Percentiles rank a stretch among this genome's conserved stretches.
Conservation (phyloP, 2,329 filamentous ascomycete genomes). For the Madurella mycetomatis region DNA sequence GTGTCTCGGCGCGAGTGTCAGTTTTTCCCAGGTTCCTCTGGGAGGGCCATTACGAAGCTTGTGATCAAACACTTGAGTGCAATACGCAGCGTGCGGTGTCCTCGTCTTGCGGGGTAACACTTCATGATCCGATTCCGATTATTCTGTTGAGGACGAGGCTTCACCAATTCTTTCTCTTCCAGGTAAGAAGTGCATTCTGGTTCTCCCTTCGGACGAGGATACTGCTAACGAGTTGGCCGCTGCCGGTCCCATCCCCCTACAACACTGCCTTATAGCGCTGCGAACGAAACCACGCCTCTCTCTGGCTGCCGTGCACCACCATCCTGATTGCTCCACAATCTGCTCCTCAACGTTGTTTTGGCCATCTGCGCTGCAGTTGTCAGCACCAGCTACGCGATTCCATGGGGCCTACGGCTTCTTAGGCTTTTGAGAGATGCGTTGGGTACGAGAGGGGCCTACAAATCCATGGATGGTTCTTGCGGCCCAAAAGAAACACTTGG, state of each 20-base stretch:
- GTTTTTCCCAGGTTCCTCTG: constrained; percentile 26
- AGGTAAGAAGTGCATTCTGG: constrained; percentile 25
- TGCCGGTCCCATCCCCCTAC: background rate
- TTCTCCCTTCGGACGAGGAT: constrained; percentile 17
- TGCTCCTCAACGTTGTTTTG: background rate
- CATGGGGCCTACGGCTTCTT: background rate
- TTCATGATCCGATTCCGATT: constrained; percentile 33
- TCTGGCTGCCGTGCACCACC: background rate
- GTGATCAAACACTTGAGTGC: constrained; percentile 31
- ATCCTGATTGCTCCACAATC: background rate
- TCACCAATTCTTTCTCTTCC: constrained; percentile 27
- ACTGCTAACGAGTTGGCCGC: constrained; percentile 27
- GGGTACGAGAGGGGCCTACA: constrained; percentile 5
- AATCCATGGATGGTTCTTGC: constrained; percentile 18
- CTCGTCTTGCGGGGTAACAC: constrained; percentile 11
- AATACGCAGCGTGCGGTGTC: constrained; percentile 31
- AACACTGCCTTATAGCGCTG: background rate
- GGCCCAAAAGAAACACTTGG: constrained; percentile 9
- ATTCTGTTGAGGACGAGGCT: constrained; percentile 32
- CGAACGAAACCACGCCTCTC: background rate
- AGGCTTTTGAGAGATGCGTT: too few relatives aligned
- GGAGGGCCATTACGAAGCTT: constrained; percentile 31
- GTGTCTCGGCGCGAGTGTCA: constrained; percentile 8
- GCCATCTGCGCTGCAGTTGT: constrained; percentile 1
- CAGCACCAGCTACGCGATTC: background rate